phyloP scores from a whole-genome alignment of 345 rosid species.

The Eucalyptus cladocalyx region DNA sequence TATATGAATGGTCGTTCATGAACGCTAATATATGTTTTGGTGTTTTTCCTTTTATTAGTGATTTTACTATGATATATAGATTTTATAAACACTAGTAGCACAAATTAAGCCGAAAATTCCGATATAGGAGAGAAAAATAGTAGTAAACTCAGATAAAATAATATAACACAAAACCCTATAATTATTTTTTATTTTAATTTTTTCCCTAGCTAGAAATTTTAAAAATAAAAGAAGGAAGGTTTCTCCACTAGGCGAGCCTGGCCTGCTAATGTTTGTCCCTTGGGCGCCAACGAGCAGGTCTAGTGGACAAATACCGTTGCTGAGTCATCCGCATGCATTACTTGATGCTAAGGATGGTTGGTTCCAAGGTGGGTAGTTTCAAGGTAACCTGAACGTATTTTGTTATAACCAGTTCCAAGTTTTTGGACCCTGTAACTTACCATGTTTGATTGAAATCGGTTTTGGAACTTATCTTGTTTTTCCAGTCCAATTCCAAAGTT shows the following conservation, averaged over 20 bases:
- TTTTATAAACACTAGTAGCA: too few species aligned
- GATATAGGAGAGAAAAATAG: background rate
- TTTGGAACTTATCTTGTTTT: fast-evolving
- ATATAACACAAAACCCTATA: background rate
- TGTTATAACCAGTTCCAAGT: too few species aligned
- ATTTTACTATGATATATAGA: background rate
- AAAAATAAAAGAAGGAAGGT: background rate
- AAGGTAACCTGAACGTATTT: too few species aligned
- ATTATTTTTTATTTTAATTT: background rate
- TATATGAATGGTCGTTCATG: background rate
- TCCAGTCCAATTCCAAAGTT: too few species aligned
- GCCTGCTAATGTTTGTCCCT: background rate
- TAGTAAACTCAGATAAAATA: background rate
- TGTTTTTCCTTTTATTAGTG: background rate
- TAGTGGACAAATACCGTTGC: background rate
- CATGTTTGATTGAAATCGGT: fast-evolving
- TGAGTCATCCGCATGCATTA: background rate
- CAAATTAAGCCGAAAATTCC: background rate
- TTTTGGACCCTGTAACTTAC: too few species aligned
- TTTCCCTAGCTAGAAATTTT: background rate
- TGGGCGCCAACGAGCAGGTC: background rate
- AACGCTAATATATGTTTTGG: too few species aligned
- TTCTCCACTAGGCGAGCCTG: background rate
- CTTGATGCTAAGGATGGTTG: background rate
- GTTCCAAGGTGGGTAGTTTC: too few species aligned